Conservation (phyloP, 108 stramenopile species). For the Discostella pseudostelligera region DNA sequence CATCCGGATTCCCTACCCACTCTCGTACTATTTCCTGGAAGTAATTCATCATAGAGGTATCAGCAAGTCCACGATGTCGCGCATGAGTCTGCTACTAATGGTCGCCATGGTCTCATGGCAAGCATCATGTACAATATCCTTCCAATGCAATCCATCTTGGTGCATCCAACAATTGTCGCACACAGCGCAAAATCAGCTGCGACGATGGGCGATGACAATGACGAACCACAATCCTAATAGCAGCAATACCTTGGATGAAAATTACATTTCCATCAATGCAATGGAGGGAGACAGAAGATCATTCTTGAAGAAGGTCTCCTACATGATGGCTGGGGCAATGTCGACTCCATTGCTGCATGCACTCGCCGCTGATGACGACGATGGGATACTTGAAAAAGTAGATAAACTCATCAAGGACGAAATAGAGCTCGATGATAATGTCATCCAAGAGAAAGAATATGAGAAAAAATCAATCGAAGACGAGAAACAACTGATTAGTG, state of each 20-base stretch:
- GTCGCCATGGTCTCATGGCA: background rate
- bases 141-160: slow-evolving; percentile 1
- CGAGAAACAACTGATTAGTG: slow-evolving; percentile 29
- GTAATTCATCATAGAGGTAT: too few species aligned
- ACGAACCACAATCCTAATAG: too few species aligned
- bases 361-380: background rate
- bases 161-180: too few species aligned
- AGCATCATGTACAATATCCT: background rate
- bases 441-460: slow-evolving; percentile 29
- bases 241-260: background rate
- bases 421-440: slow-evolving; percentile 18
- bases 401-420: slow-evolving; percentile 32
- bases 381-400: slow-evolving; percentile 5
- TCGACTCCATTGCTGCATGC: background rate
- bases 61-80: background rate
- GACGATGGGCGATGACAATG: background rate
- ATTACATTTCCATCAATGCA: background rate
- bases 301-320: background rate
- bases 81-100: background rate
- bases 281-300: background rate
- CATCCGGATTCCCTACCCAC: background rate
- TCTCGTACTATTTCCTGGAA: background rate
- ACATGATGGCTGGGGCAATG: background rate
- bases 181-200: too few species aligned
- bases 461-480: slow-evolving; percentile 38